A percentile compares a stretch with the other conserved stretches of the same genome.
Conservation (phyloP, 2,329 filamentous ascomycete species). For the Claviceps sorghi region DNA sequence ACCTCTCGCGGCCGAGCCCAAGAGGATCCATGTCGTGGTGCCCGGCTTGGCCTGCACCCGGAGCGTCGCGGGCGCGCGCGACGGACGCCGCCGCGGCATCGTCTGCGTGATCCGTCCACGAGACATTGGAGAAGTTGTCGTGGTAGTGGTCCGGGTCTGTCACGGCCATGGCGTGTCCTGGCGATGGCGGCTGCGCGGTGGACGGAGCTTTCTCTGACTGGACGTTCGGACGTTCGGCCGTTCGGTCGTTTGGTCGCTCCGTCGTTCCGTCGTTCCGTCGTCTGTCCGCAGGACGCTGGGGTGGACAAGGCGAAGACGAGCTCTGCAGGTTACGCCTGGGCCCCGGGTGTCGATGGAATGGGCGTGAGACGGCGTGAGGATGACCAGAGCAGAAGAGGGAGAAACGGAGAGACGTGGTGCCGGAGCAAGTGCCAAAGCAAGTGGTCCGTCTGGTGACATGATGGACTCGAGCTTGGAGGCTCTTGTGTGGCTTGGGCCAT, state of each 20-base stretch:
- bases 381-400: not conserved
- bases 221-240: not conserved
- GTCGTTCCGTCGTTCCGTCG: no score
- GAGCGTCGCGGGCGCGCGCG: constrained; percentile 21
- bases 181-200: not conserved
- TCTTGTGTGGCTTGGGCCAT: not conserved
- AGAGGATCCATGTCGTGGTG: constrained; percentile 40
- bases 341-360: no score
- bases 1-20: constrained; percentile 53
- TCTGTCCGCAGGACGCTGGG: no score
- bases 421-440: no score
- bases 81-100: constrained; percentile 19
- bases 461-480: not conserved
- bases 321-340: no score
- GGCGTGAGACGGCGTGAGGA: no score
- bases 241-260: no score
- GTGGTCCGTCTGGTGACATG: no score
- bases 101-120: constrained; percentile 52
- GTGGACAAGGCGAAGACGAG: no score
- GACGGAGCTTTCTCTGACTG: not conserved
- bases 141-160: constrained; percentile 40
- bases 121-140: constrained; percentile 69
- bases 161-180: constrained; percentile 19
- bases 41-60: constrained; percentile 19
- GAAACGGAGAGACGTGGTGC: no score